These are phyloP conservation scores for Suillus subaureus DNA, from an alignment of 768 basidiomycete genomes.

Conservation along the genomic window DNA sequence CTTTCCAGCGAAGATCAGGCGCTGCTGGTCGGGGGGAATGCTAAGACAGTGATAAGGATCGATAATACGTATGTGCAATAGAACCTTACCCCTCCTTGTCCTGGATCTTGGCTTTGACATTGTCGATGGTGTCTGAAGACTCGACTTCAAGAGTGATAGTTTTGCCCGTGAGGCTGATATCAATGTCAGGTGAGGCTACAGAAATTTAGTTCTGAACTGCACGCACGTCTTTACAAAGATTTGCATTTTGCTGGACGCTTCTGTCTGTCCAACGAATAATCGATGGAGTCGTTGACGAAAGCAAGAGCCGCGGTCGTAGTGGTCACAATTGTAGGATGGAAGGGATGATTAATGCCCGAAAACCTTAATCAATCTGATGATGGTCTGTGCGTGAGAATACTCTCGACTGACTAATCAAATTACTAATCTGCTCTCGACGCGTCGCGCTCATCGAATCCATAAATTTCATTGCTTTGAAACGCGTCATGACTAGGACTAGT, in stretches of 20 bases:
- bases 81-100: conserved; percentile 87
- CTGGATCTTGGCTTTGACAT: conserved; percentile 97
- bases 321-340: conserved; percentile 16
- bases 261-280: conserved; percentile 87
- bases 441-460: conserved; percentile 7
- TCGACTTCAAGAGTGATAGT: conserved; percentile 98
- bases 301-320: conserved; percentile 52
- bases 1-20: conserved; percentile 98
- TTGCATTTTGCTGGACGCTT: conserved; percentile 84
- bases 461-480: not conserved
- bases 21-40: conserved; percentile 94
- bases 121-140: conserved; percentile 96
- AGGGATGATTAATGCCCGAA: conserved; percentile 19
- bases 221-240: conserved; percentile 97
- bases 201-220: not conserved
- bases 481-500: conserved; percentile 56
- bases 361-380: conserved; percentile 39
- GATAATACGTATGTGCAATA: not conserved
- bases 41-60: conserved; percentile 37
- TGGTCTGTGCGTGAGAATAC: conserved; percentile 46
- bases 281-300: conserved; percentile 95
- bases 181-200: conserved; percentile 8
- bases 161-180: conserved; percentile 90
- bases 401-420: conserved; percentile 21
- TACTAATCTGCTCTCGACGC: not conserved